phyloP scores from a whole-genome alignment of 1,284 basidiomycete genomes.

The Irpex sp. region DNA sequence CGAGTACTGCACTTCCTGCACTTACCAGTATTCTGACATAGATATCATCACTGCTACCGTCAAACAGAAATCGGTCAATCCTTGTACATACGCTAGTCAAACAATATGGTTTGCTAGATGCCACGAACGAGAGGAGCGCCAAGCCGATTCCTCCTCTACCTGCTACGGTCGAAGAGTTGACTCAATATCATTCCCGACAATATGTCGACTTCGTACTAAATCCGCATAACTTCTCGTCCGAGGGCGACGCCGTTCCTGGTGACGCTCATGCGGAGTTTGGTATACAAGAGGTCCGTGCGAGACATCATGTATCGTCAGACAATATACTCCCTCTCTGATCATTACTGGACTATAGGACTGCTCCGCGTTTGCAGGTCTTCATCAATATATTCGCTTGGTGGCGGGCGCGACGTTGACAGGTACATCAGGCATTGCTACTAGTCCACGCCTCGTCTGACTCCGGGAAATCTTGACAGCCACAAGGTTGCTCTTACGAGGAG shows the following conservation, averaged over 20 bases:
- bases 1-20: not conserved
- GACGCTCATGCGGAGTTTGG: slow-evolving; percentile 45
- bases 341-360: slow-evolving; percentile 61
- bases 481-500: slow-evolving; percentile 50
- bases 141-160: slow-evolving; percentile 47
- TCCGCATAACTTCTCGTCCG: slow-evolving; percentile 22
- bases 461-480: slow-evolving; percentile 55
- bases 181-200: slow-evolving; percentile 52
- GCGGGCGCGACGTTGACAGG: slow-evolving; percentile 63
- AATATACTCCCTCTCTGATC: not conserved
- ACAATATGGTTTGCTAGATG: slow-evolving; percentile 51
- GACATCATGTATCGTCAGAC: slow-evolving; percentile 1
- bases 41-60: slow-evolving; percentile 74
- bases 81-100: slow-evolving; percentile 75
- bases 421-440: not conserved
- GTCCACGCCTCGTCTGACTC: not conserved
- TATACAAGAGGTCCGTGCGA: slow-evolving; percentile 57
- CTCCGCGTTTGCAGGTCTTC: slow-evolving; percentile 69
- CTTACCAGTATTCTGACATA: slow-evolving; percentile 17
- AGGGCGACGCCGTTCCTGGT: slow-evolving; percentile 15
- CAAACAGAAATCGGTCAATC: slow-evolving; percentile 77
- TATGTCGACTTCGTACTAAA: slow-evolving; percentile 55
- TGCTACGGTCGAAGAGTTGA: slow-evolving; percentile 49
- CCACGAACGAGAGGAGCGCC: slow-evolving; percentile 28
- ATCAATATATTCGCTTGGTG: slow-evolving; percentile 66